A percentile compares a stretch with the other conserved stretches of the same genome.
These are phyloP conservation scores for Davidsoniella eucalypti DNA, from an alignment of 2,329 filamentous ascomycete species.

Conservation along the genomic window DNA sequence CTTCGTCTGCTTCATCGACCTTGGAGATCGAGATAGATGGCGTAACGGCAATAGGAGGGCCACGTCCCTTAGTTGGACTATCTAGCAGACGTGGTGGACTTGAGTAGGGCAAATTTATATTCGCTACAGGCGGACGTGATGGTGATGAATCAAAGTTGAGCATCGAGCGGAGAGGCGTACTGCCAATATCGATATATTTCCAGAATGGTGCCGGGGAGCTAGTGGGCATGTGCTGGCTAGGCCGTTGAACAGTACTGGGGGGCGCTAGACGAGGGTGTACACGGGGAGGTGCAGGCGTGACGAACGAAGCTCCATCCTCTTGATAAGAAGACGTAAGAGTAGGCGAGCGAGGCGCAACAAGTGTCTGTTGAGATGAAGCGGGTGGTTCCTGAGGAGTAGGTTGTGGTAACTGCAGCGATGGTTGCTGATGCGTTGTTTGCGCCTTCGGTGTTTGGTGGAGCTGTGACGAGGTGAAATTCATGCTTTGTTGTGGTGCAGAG, in stretches of 20 bases:
- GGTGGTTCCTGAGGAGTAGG: neutral
- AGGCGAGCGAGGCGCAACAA: conserved; percentile 32
- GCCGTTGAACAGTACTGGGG: conserved; percentile 63
- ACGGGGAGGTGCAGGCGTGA: conserved; percentile 57
- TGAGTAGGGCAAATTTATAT: neutral
- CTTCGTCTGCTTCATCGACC: conserved; percentile 19
- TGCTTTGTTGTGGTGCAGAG: conserved; percentile 20
- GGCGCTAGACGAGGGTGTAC: conserved; percentile 61
- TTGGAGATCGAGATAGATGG: conserved; percentile 11
- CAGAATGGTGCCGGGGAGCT: conserved; percentile 77
- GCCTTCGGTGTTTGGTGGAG: conserved; percentile 16
- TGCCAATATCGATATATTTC: conserved; percentile 66
- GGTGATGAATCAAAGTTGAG: conserved; percentile 41
- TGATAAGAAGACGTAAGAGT: conserved; percentile 44
- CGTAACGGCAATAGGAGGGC: neutral
- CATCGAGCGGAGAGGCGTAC: conserved; percentile 45
- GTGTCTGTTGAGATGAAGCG: conserved; percentile 9
- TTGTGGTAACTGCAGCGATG: neutral
- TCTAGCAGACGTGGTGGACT: conserved; percentile 5
- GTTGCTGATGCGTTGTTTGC: neutral
- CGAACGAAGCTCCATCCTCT: conserved; percentile 43
- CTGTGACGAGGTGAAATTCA: conserved; percentile 28
- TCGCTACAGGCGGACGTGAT: conserved; percentile 27
- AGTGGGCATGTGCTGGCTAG: conserved; percentile 73
- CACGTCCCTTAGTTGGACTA: conserved; percentile 17